Conservation (phyloP, 768 basidiomycete genomes). For the Lactifluus hygrophoroides region DNA sequence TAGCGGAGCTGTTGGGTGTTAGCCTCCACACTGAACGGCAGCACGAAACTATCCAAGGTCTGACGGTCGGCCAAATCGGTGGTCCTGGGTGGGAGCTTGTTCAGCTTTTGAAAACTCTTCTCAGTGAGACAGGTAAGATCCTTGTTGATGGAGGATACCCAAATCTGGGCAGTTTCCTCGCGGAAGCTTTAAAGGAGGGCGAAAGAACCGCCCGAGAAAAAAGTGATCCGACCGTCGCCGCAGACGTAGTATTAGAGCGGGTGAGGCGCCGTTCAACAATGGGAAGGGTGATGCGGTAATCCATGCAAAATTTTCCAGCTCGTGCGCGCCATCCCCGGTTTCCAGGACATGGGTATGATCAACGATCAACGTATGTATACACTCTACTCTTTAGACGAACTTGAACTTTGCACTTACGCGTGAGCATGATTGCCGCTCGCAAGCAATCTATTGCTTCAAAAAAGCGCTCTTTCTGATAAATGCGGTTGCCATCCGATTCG, state of each 20-base stretch:
- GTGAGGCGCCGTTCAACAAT: constrained; percentile 32
- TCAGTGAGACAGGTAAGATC: constrained; percentile 67
- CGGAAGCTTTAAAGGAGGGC: constrained; percentile 55
- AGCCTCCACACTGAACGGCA: constrained; percentile 59
- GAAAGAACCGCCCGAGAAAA: constrained; percentile 28
- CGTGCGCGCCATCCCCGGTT: constrained; percentile 69
- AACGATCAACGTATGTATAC: constrained; percentile 48
- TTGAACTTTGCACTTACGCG: constrained; percentile 6
- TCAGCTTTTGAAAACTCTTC: constrained; percentile 47
- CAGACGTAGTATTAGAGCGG: constrained; percentile 56
- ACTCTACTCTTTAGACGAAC: background rate
- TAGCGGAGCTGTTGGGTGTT: constrained; percentile 69
- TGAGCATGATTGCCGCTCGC: background rate
- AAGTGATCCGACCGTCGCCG: constrained; percentile 29
- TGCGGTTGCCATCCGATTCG: constrained; percentile 60
- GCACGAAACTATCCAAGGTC: constrained; percentile 59
- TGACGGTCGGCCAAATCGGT: constrained; percentile 67
- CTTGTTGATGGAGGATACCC: constrained; percentile 52
- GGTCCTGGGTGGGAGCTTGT: constrained; percentile 70
- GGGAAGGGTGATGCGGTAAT: constrained; percentile 7
- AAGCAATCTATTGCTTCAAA: constrained; percentile 85
- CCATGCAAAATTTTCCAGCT: constrained; percentile 39
- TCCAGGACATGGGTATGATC: constrained; percentile 67
- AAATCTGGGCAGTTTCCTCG: constrained; percentile 66
- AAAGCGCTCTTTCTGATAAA: constrained; percentile 81